phyloP scores from a whole-genome alignment of 345 rosid genomes.

The Syzygium aqueum region DNA sequence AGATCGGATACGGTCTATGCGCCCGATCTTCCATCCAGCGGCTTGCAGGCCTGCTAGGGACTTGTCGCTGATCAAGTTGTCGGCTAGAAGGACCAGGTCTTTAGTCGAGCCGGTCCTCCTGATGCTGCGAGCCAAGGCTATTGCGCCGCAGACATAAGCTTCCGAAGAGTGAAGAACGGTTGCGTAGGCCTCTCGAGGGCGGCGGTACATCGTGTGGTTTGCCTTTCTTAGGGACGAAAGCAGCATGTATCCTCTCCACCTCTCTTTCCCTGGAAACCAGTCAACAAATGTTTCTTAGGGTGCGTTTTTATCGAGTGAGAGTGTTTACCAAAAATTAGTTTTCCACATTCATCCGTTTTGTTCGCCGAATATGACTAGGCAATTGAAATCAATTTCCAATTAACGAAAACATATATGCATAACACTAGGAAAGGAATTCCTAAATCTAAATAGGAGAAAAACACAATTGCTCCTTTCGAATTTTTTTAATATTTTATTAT shows the following conservation, averaged over 20 bases:
- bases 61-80: slow-evolving; percentile 24
- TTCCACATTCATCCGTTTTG: too few species aligned
- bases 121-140: slow-evolving; percentile 77
- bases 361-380: too few species aligned
- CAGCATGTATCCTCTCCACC: slow-evolving; percentile 3
- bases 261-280: slow-evolving; percentile 15
- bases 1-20: slow-evolving; percentile 45
- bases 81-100: slow-evolving; percentile 69
- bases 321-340: too few species aligned
- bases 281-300: neutral
- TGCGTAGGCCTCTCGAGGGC: slow-evolving; percentile 47
- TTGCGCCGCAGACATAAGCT: slow-evolving; percentile 85
- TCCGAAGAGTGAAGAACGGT: slow-evolving; percentile 86
- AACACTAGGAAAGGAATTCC: too few species aligned
- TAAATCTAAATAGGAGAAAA: too few species aligned
- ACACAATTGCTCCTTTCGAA: too few species aligned
- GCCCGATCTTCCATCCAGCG: slow-evolving; percentile 59
- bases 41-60: slow-evolving; percentile 38
- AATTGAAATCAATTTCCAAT: too few species aligned
- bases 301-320: too few species aligned
- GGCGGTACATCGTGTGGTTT: neutral
- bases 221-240: neutral
- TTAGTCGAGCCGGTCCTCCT: slow-evolving; percentile 30
- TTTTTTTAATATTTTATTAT: too few species aligned
- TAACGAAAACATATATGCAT: too few species aligned